A percentile compares a stretch with the other conserved stretches of the same genome.
These are phyloP conservation scores for Serendipita sp. DNA, from an alignment of 768 basidiomycete genomes.

Conservation along the genomic window DNA sequence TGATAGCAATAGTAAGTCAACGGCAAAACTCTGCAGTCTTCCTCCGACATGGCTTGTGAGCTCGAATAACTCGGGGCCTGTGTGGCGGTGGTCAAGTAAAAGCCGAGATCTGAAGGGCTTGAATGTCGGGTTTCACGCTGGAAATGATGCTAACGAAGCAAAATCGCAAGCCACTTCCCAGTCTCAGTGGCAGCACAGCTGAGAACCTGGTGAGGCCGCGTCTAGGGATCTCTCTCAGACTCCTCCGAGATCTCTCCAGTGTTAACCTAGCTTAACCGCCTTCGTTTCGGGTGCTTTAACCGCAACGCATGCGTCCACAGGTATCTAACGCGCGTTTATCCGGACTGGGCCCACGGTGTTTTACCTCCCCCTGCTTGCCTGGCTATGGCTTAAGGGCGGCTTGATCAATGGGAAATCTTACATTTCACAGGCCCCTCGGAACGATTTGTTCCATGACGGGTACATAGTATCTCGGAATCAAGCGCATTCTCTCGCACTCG, in stretches of 20 bases:
- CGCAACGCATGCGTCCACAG: background rate
- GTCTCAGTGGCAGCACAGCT: background rate
- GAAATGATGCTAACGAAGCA: no score
- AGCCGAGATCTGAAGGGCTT: background rate
- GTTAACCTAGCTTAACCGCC: background rate
- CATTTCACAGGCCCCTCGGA: no score
- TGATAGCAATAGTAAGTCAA: conserved; percentile 60
- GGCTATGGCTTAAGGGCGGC: background rate
- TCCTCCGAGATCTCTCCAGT: background rate
- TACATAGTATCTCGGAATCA: background rate
- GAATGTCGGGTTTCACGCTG: no score
- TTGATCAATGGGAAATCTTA: no score
- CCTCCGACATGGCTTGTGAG: background rate
- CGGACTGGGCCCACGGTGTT: background rate
- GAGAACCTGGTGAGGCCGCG: background rate
- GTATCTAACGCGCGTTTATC: background rate
- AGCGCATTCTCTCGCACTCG: background rate
- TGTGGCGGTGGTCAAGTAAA: background rate
- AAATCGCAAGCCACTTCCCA: background rate
- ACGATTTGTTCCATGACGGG: no score
- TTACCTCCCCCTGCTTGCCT: background rate
- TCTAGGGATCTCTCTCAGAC: background rate
- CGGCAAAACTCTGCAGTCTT: conserved; percentile 32
- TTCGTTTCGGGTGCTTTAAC: no score
- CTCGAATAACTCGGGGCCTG: background rate